Conservation (phyloP, 768 basidiomycete species). For the Dendrothele bispora region DNA sequence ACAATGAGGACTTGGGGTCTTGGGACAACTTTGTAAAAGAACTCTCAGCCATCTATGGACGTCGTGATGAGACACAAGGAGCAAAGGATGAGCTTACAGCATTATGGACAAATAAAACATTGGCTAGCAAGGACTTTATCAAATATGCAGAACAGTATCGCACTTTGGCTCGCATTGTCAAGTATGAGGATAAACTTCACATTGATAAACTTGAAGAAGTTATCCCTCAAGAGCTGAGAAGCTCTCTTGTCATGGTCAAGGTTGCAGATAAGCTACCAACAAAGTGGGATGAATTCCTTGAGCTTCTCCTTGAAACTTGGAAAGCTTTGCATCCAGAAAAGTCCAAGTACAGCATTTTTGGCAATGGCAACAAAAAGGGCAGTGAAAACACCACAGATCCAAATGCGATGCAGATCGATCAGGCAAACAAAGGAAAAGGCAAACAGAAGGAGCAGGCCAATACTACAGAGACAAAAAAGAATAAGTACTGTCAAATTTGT, state of each 20-base stretch:
- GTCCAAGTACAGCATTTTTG: slow-evolving; percentile 1
- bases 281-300: slow-evolving; percentile 1
- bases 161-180: slow-evolving; percentile 1
- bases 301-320: background rate
- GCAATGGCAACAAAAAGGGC: background rate
- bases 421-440: slow-evolving; percentile 1
- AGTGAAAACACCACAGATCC: background rate
- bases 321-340: slow-evolving; percentile 4
- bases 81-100: background rate
- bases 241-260: background rate
- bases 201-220: background rate
- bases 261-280: background rate
- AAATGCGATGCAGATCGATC: slow-evolving; percentile 4
- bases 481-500: slow-evolving; percentile 1
- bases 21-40: background rate
- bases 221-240: background rate
- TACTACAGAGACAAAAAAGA: background rate
- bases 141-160: slow-evolving; percentile 6
- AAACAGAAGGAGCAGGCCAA: background rate
- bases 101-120: background rate
- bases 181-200: background rate
- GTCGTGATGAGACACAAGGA: background rate
- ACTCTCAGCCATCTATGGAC: background rate
- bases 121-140: slow-evolving; percentile 2
- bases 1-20: background rate